These are phyloP conservation scores for Vanrija humicola DNA, from an alignment of 1,284 basidiomycete genomes.

Conservation along the genomic window DNA sequence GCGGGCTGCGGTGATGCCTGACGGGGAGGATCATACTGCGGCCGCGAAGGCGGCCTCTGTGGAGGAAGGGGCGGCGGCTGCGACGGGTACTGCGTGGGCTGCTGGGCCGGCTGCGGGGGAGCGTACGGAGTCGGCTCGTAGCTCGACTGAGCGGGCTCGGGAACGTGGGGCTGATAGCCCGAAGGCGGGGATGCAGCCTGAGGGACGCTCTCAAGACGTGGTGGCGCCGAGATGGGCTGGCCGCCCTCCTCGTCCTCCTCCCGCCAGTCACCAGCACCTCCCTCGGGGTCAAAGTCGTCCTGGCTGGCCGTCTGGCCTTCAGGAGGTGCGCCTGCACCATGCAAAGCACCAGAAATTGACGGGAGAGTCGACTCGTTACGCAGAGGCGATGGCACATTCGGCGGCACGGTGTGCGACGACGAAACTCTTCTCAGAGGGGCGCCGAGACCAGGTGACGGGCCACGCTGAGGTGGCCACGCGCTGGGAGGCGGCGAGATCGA, in stretches of 20 bases:
- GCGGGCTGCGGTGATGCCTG: neutral
- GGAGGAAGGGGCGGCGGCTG: too few species aligned
- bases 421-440: neutral
- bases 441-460: too few species aligned
- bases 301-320: neutral
- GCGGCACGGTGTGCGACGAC: slow-evolving; percentile 7
- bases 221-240: neutral
- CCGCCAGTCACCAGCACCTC: neutral
- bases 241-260: neutral
- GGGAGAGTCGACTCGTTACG: slow-evolving; percentile 5
- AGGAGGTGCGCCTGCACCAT: too few species aligned
- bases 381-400: slow-evolving; percentile 16
- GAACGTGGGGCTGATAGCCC: neutral
- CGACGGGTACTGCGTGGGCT: neutral
- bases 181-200: neutral
- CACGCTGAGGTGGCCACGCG: too few species aligned
- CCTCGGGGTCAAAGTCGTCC: slow-evolving; percentile 15
- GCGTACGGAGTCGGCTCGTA: slow-evolving; percentile 6
- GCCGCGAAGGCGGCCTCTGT: too few species aligned
- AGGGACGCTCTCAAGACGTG: neutral
- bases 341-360: neutral
- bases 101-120: neutral
- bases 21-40: neutral
- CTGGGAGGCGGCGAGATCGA: too few species aligned
- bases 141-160: neutral